phyloP scores from a whole-genome alignment of 2,329 filamentous ascomycete genomes.

The Thielaviopsis euricoi region DNA sequence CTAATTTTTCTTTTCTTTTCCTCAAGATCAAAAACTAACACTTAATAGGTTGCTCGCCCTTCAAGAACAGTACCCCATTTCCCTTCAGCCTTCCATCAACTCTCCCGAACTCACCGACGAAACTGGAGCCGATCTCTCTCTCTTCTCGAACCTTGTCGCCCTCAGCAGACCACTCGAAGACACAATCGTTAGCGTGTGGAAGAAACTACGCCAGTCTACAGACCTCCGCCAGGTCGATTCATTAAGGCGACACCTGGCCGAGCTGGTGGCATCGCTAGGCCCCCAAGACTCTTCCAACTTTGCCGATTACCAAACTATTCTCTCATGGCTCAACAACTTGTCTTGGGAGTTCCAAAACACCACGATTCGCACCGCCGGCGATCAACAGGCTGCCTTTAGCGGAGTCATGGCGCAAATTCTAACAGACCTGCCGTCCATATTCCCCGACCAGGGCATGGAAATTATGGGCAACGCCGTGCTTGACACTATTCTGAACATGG shows the following conservation, averaged over 20 bases:
- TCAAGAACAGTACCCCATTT: constrained; percentile 51
- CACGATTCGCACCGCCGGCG: constrained; percentile 6
- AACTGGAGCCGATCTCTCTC: constrained; percentile 6
- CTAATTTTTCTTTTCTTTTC: neutral
- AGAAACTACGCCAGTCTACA: constrained; percentile 42
- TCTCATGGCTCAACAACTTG: constrained; percentile 46
- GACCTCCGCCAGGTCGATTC: constrained; percentile 53
- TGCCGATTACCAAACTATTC: constrained; percentile 38
- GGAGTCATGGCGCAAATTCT: constrained; percentile 24
- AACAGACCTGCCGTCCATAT: constrained; percentile 49
- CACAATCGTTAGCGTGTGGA: constrained; percentile 34
- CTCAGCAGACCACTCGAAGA: constrained; percentile 42
- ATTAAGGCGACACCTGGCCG: constrained; percentile 3
- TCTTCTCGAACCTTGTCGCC: constrained; percentile 34
- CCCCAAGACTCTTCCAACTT: constrained; percentile 19
- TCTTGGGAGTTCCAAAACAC: constrained; percentile 30
- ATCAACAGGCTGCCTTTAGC: constrained; percentile 7
- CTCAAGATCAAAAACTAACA: neutral
- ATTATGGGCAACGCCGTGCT: constrained; percentile 59
- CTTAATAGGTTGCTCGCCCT: constrained; percentile 46
- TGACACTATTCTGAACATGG: constrained; percentile 51
- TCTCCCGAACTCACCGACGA: constrained; percentile 9
- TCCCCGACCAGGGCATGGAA: constrained; percentile 58
- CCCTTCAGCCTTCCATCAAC: constrained; percentile 51
- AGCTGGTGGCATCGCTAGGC: constrained; percentile 13